phyloP scores from a whole-genome alignment of 495 filamentous ascomycete genomes.

The Xylaria nigripes region DNA sequence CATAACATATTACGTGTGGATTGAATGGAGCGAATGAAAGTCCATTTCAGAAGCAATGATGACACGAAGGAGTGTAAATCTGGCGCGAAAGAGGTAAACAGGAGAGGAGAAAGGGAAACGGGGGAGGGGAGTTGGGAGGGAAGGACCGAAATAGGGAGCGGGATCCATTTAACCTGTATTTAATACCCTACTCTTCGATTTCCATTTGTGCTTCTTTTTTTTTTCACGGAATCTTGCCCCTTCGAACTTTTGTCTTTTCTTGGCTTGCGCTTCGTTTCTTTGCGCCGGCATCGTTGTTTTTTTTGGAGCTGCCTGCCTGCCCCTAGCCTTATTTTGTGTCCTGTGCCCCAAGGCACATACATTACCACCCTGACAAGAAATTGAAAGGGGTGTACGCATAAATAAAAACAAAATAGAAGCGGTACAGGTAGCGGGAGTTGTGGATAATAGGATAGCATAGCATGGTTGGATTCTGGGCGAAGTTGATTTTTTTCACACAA shows the following conservation, averaged over 20 bases:
- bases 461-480: background rate
- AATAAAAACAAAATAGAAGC: background rate
- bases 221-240: background rate
- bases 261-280: conserved; percentile 4
- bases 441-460: background rate
- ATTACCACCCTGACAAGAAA: background rate
- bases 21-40: background rate
- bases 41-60: background rate
- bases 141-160: background rate
- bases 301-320: background rate
- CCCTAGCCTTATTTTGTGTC: background rate
- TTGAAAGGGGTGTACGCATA: background rate
- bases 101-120: background rate
- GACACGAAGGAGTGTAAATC: background rate
- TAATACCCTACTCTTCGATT: conserved; percentile 13
- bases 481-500: background rate
- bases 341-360: background rate
- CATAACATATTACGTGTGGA: background rate
- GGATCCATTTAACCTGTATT: conserved; percentile 18
- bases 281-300: background rate
- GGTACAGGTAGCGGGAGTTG: background rate
- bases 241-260: background rate
- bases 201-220: conserved; percentile 1
- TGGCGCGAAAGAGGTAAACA: background rate
- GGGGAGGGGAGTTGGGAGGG: background rate